A percentile compares a stretch with the other conserved stretches of the same genome.
Conservation (phyloP, 495 filamentous ascomycete species). For the Pyronema domesticum region DNA sequence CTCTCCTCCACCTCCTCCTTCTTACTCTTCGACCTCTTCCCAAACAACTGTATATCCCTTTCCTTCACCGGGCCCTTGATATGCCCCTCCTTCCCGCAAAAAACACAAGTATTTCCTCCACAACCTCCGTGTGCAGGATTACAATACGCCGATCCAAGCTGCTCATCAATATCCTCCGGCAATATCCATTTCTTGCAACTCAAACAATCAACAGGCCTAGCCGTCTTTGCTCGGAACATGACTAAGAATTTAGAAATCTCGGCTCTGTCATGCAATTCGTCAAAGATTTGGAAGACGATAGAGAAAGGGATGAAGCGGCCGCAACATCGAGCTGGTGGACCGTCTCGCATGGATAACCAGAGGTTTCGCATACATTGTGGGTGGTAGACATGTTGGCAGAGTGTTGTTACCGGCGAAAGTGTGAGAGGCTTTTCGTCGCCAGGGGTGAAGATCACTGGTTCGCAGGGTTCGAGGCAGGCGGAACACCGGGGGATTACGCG, state of each 20-base stretch:
- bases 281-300: not conserved
- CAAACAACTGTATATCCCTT: not conserved
- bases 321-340: conserved; percentile 1
- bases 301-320: not conserved
- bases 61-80: not conserved
- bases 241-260: not conserved
- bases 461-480: not conserved
- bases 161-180: not conserved
- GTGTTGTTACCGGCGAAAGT: not conserved
- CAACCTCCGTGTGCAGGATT: not conserved
- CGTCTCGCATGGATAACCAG: not conserved
- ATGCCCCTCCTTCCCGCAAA: not conserved
- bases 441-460: not conserved
- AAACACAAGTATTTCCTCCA: not conserved
- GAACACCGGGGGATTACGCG: not conserved
- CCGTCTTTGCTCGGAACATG: not conserved
- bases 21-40: not conserved
- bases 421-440: not conserved
- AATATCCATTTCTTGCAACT: not conserved
- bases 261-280: not conserved
- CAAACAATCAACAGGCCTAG: not conserved
- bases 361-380: not conserved
- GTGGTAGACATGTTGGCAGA: not conserved
- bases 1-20: not conserved
- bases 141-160: not conserved